Conservation (phyloP, 2,329 filamentous ascomycete genomes). For the Magnaporthiopsis rhizophila region DNA sequence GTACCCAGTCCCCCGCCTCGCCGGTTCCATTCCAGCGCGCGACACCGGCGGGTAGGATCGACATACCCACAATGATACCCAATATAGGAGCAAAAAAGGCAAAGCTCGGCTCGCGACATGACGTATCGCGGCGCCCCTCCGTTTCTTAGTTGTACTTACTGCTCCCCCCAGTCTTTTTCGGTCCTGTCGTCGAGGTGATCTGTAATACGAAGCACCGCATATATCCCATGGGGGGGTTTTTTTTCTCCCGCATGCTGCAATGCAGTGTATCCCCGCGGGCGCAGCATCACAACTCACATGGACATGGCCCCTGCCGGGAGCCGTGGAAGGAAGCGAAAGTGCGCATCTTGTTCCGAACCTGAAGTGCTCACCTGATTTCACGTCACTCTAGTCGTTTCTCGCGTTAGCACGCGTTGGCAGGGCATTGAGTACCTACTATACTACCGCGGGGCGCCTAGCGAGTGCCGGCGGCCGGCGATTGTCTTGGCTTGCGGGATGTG, state of each 20-base stretch:
- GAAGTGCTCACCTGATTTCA: neutral
- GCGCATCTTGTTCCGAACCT: neutral
- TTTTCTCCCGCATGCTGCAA: neutral
- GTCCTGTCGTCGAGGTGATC: neutral
- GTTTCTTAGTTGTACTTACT: neutral
- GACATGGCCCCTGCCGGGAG: too few species aligned
- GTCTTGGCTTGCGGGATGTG: neutral
- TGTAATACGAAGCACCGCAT: constrained; percentile 6
- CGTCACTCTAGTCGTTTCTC: neutral
- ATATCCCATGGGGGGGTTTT: neutral
- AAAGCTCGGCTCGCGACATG: neutral
- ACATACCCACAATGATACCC: constrained; percentile 3
- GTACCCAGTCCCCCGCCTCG: neutral
- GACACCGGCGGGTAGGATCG: neutral
- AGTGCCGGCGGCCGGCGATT: neutral
- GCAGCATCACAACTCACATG: neutral
- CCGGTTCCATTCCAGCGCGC: neutral
- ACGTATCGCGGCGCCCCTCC: neutral
- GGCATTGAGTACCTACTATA: neutral
- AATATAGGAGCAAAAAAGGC: constrained; percentile 3
- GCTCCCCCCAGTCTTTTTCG: too few species aligned
- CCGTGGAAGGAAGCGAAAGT: neutral
- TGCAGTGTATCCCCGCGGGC: neutral
- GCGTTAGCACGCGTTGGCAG: neutral
- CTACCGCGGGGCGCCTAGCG: neutral